Conservation (phyloP, 805 yeast species). For the Alloascoidea hylecoeti region DNA sequence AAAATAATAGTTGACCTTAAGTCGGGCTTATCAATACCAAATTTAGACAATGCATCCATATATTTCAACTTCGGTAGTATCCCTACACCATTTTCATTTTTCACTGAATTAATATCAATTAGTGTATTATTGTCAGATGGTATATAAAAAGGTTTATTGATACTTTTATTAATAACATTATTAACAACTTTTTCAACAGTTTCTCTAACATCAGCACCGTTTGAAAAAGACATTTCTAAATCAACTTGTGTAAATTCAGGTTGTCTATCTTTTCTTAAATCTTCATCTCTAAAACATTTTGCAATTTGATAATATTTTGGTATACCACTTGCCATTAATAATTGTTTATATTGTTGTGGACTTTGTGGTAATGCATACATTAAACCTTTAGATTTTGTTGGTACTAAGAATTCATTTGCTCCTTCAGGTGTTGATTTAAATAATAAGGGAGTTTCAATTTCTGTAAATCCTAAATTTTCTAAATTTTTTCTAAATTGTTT, state of each 20-base stretch:
- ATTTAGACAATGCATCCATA: slow-evolving; percentile 49
- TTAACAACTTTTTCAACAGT: slow-evolving; percentile 47
- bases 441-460: slow-evolving; percentile 83
- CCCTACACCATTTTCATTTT: slow-evolving; percentile 2
- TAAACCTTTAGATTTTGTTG: slow-evolving; percentile 48
- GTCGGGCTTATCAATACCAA: slow-evolving; percentile 94
- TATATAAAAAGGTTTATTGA: slow-evolving; percentile 16
- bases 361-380: slow-evolving; percentile 94
- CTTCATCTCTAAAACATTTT: slow-evolving; percentile 92
- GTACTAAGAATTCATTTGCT: slow-evolving; percentile 90
- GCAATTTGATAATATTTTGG: slow-evolving; percentile 83
- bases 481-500: slow-evolving; percentile 21
- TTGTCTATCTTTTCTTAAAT: slow-evolving; percentile 86
- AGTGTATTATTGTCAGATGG: slow-evolving; percentile 12
- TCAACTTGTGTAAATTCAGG: slow-evolving; percentile 98
- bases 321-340: slow-evolving; percentile 89
- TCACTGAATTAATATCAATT: slow-evolving; percentile 7
- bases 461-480: slow-evolving; percentile 39
- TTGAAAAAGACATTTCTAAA: slow-evolving; percentile 80
- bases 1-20: slow-evolving; percentile 49
- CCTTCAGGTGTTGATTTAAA: slow-evolving; percentile 98
- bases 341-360: slow-evolving; percentile 94
- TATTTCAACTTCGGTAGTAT: slow-evolving; percentile 40
- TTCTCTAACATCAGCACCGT: slow-evolving; percentile 47
- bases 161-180: slow-evolving; percentile 38